A percentile compares a stretch with the other conserved stretches of the same genome.
Conservation (phyloP, 2,329 filamentous ascomycete genomes). For the Ophiostoma novo-ulmi region DNA sequence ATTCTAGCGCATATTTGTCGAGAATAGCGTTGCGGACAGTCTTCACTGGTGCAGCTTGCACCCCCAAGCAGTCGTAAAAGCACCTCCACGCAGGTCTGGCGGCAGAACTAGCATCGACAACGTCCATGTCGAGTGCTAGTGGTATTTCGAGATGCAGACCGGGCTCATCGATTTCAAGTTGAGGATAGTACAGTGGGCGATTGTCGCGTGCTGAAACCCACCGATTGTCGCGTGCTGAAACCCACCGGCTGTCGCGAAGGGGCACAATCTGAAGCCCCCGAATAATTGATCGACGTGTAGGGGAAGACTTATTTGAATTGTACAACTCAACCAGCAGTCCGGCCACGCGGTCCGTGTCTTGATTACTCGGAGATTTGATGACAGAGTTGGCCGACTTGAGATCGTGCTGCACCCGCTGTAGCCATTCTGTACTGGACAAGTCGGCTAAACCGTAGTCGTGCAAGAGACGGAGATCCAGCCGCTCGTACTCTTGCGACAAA, state of each 20-base stretch:
- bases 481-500: neutral
- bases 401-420: neutral
- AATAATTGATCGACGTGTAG: neutral
- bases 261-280: neutral
- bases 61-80: slow-evolving; percentile 9
- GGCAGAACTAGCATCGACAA: neutral
- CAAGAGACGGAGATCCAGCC: neutral
- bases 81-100: neutral
- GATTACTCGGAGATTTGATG: neutral
- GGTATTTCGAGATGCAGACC: neutral
- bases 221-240: neutral
- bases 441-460: neutral
- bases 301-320: neutral
- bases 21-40: neutral
- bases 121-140: neutral
- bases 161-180: neutral
- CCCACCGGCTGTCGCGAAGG: neutral
- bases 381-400: neutral
- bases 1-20: neutral
- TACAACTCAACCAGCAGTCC: neutral
- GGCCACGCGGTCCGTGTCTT: neutral
- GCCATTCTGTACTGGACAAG: neutral
- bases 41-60: neutral
- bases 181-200: slow-evolving; percentile 13
- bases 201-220: neutral